Percentiles rank a stretch among this genome's conserved stretches.
These are phyloP conservation scores for Rhytidhysteron rufulum DNA, from an alignment of 2,329 filamentous ascomycete species.

Conservation along the genomic window DNA sequence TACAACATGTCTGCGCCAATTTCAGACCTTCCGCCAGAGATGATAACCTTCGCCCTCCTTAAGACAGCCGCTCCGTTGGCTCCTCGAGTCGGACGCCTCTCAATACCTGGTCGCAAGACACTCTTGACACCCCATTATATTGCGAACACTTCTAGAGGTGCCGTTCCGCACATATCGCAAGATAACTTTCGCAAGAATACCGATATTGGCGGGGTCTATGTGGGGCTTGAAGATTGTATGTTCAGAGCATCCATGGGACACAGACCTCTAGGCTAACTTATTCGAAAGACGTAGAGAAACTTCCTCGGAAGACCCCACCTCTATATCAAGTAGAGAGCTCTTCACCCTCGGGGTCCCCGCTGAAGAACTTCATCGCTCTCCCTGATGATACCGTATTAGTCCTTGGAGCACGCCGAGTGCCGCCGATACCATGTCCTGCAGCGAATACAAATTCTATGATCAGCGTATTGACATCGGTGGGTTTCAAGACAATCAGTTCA, in stretches of 20 bases:
- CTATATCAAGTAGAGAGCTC: conserved; percentile 48
- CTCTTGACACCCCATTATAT: conserved; percentile 82
- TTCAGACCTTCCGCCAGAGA: conserved; percentile 32
- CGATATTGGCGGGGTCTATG: conserved; percentile 65
- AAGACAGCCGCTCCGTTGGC: conserved; percentile 36
- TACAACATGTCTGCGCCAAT: neutral
- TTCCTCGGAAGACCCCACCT: conserved; percentile 45
- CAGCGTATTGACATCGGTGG: conserved; percentile 79
- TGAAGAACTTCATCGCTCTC: conserved; percentile 75
- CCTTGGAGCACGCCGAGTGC: conserved; percentile 72
- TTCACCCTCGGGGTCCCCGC: conserved; percentile 46
- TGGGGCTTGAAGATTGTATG: conserved; percentile 91
- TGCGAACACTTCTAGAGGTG: conserved; percentile 75
- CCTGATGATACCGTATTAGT: conserved; percentile 64
- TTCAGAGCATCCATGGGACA: conserved; percentile 5
- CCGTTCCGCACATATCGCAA: conserved; percentile 81
- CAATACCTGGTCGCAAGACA: conserved; percentile 58
- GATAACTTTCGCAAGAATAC: conserved; percentile 70
- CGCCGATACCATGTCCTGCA: conserved; percentile 66
- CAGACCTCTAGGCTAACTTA: conserved; percentile 34
- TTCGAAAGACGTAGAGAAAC: conserved; percentile 60
- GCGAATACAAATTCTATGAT: conserved; percentile 68
- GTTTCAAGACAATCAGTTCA: conserved; percentile 69
- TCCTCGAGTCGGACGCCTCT: conserved; percentile 66
- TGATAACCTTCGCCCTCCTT: conserved; percentile 44